These are phyloP conservation scores for Blastocystis sp. DNA, from an alignment of 352 stramenopile genomes.

Conservation along the genomic window DNA sequence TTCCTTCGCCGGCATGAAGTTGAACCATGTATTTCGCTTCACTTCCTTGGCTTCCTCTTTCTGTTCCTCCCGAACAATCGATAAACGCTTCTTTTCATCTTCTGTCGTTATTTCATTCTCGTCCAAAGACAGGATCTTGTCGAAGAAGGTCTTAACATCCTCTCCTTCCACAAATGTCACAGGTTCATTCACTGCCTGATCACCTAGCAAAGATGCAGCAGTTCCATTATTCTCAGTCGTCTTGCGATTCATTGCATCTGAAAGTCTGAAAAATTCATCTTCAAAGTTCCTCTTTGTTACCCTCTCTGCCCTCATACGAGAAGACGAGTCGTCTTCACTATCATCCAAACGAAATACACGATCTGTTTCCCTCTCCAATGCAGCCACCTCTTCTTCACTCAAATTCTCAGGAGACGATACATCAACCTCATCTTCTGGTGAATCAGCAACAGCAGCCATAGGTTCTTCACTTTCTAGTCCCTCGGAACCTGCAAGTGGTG, in stretches of 20 bases:
- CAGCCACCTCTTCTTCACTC: background rate
- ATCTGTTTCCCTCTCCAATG: background rate
- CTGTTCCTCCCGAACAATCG: background rate
- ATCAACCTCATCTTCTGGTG: background rate
- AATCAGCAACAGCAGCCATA: no score
- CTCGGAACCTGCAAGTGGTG: no score
- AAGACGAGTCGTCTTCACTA: background rate
- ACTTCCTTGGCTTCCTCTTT: constrained; percentile 15
- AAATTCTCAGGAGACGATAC: background rate
- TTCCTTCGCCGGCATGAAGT: constrained; percentile 59
- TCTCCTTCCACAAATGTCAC: constrained; percentile 1
- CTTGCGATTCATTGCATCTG: constrained; percentile 5
- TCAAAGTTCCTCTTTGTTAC: constrained; percentile 34
- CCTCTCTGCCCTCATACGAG: background rate
- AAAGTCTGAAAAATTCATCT: constrained; percentile 31
- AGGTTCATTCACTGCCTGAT: background rate
- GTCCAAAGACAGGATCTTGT: background rate
- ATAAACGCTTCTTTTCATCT: constrained; percentile 1
- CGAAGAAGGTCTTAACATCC: background rate
- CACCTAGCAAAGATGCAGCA: background rate
- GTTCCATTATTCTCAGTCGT: constrained; percentile 17
- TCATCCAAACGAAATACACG: background rate
- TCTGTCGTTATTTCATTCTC: constrained; percentile 15
- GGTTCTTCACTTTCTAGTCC: no score
- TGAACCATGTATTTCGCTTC: constrained; percentile 59